Evolutionary conservation across 2,329 filamentous ascomycete genomes (phyloP).

Genomic region (Colletotrichum sublineola): DNA sequence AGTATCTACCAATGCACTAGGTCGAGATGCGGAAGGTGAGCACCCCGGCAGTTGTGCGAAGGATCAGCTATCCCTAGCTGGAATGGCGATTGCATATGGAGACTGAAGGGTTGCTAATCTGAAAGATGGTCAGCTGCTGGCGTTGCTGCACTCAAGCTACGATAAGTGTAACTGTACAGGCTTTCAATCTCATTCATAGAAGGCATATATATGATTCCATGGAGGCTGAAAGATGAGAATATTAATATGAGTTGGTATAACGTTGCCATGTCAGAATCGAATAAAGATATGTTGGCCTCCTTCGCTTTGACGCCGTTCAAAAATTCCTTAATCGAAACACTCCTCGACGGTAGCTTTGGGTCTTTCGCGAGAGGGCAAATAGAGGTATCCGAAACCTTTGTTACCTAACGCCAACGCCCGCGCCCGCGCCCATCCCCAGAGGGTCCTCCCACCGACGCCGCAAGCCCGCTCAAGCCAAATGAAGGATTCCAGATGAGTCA

Average conservation of each 20-base stretch:
- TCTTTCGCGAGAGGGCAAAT: background rate
- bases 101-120: background rate
- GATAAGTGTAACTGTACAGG: background rate
- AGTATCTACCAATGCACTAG: background rate
- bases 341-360: background rate
- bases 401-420: background rate
- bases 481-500: background rate
- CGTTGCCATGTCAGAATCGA: background rate
- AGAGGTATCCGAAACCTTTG: background rate
- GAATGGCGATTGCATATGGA: background rate
- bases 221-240: background rate
- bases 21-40: constrained; percentile 23
- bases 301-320: background rate
- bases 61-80: background rate
- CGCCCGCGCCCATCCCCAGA: background rate
- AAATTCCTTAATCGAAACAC: background rate
- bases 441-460: background rate
- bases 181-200: background rate
- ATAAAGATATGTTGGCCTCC: background rate
- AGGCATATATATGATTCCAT: background rate
- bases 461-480: constrained; percentile 1
- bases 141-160: no score
- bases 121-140: background rate
- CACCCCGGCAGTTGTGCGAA: background rate
- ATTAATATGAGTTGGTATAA: background rate